A percentile compares a stretch with the other conserved stretches of the same genome.
These are phyloP conservation scores for Limtongia smithiae DNA, from an alignment of 805 yeast species.

Conservation along the genomic window DNA sequence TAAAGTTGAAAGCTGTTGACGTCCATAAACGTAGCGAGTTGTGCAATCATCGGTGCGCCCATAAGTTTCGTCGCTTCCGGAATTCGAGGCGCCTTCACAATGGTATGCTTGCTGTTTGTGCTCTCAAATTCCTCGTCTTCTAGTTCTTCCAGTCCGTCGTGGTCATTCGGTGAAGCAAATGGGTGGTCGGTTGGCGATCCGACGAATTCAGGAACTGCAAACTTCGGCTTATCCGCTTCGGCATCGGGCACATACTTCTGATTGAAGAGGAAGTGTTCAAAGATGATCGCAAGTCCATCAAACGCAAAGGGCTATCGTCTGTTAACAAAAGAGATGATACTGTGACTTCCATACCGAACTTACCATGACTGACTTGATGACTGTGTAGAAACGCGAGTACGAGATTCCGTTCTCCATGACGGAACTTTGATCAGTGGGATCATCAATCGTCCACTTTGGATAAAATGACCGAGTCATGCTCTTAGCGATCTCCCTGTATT, in stretches of 20 bases:
- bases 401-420: slow-evolving; percentile 29
- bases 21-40: slow-evolving; percentile 42
- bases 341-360: not conserved
- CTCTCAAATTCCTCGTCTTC: slow-evolving; percentile 5
- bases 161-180: slow-evolving; percentile 15
- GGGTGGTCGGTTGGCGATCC: slow-evolving; percentile 19
- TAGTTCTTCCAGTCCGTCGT: slow-evolving; percentile 24
- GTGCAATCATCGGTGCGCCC: slow-evolving; percentile 42
- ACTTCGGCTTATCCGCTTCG: slow-evolving; percentile 14
- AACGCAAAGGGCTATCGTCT: slow-evolving; percentile 43
- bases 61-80: slow-evolving; percentile 42
- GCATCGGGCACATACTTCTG: slow-evolving; percentile 30
- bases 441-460: slow-evolving; percentile 34
- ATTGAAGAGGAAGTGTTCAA: slow-evolving; percentile 45
- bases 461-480: slow-evolving; percentile 51
- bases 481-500: slow-evolving; percentile 46
- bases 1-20: slow-evolving; percentile 25
- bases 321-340: slow-evolving; percentile 3
- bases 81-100: slow-evolving; percentile 15
- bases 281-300: slow-evolving; percentile 43
- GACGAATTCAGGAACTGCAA: slow-evolving; percentile 1
- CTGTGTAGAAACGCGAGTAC: slow-evolving; percentile 26
- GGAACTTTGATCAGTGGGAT: slow-evolving; percentile 27
- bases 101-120: not conserved
- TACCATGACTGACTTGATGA: slow-evolving; percentile 28